Conservation (phyloP, 768 basidiomycete genomes). For the Tephrocybe sp. region DNA sequence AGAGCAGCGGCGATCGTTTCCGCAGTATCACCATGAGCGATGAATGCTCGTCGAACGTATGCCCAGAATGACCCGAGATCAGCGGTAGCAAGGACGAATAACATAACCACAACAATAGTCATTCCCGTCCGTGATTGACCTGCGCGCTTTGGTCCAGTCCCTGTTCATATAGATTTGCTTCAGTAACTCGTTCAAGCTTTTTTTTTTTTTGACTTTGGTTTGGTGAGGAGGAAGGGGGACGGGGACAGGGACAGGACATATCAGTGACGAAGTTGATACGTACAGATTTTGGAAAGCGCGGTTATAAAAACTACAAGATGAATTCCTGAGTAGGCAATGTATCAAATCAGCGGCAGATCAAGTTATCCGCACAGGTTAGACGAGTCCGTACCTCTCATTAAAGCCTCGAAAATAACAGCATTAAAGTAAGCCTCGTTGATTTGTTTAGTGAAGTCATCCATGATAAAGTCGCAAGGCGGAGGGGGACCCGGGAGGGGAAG, state of each 20-base stretch:
- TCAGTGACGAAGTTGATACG: no score
- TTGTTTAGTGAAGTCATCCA: slow-evolving; percentile 5
- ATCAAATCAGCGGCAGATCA: no score
- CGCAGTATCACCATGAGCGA: slow-evolving; percentile 8
- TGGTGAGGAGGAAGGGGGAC: not conserved
- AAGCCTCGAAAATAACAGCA: slow-evolving; percentile 9
- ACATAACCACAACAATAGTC: slow-evolving; percentile 7
- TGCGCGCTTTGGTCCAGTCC: slow-evolving; percentile 2
- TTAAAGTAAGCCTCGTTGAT: slow-evolving; percentile 15
- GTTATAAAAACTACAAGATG: slow-evolving; percentile 9
- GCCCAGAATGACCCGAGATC: slow-evolving; percentile 14
- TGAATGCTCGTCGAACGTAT: slow-evolving; percentile 13
- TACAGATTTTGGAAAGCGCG: slow-evolving; percentile 12
- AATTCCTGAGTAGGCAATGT: slow-evolving; percentile 7
- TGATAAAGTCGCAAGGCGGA: not conserved
- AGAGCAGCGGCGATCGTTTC: slow-evolving; percentile 6
- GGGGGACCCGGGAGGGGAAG: not conserved
- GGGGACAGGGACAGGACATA: no score
- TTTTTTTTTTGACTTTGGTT: no score
- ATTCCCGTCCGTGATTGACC: slow-evolving; percentile 2
- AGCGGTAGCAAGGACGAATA: slow-evolving; percentile 11
- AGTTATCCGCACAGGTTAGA: no score
- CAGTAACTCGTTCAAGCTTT: no score
- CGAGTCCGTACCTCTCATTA: slow-evolving; percentile 15
- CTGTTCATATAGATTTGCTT: no score